phyloP scores from a whole-genome alignment of 306 rosid genomes.

The Calophaca sinica region DNA sequence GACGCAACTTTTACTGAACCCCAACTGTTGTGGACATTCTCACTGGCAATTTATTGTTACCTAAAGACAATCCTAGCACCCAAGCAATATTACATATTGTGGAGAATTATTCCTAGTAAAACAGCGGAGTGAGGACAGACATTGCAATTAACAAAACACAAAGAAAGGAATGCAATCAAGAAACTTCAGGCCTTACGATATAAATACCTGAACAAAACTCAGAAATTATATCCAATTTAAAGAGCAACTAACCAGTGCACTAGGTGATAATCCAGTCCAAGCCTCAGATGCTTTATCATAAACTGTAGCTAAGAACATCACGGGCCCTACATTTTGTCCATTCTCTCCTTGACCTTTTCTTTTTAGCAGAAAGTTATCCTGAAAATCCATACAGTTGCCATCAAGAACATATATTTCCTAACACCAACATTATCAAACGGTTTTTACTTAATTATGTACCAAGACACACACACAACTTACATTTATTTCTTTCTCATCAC shows the following conservation, averaged over 20 bases:
- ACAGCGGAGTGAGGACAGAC: slow-evolving; percentile 7
- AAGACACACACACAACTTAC: slow-evolving; percentile 59
- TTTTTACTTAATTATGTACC: slow-evolving; percentile 24
- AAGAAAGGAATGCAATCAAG: slow-evolving; percentile 24
- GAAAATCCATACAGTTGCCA: slow-evolving; percentile 41
- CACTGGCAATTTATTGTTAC: slow-evolving; percentile 6
- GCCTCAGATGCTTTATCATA: slow-evolving; percentile 88
- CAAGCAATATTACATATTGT: slow-evolving; percentile 17
- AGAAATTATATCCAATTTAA: slow-evolving; percentile 35
- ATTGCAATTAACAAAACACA: slow-evolving; percentile 31
- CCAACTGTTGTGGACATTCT: neutral
- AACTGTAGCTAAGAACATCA: slow-evolving; percentile 83
- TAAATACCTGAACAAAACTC: slow-evolving; percentile 3
- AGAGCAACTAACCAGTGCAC: slow-evolving; percentile 61
- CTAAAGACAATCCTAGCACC: slow-evolving; percentile 18
- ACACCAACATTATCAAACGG: slow-evolving; percentile 12
- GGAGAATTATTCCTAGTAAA: slow-evolving; percentile 30
- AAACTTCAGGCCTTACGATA: slow-evolving; percentile 28
- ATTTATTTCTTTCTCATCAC: slow-evolving; percentile 73
- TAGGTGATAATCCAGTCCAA: slow-evolving; percentile 88
- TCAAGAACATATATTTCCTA: slow-evolving; percentile 28
- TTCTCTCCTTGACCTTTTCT: slow-evolving; percentile 70
- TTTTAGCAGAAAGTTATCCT: slow-evolving; percentile 73
- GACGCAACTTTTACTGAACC: slow-evolving; percentile 8
- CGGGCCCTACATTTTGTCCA: slow-evolving; percentile 56